Percentiles rank a stretch among this genome's conserved stretches.
phyloP scores from a whole-genome alignment of 2,329 filamentous ascomycete species.

The Drechslera avenae region DNA sequence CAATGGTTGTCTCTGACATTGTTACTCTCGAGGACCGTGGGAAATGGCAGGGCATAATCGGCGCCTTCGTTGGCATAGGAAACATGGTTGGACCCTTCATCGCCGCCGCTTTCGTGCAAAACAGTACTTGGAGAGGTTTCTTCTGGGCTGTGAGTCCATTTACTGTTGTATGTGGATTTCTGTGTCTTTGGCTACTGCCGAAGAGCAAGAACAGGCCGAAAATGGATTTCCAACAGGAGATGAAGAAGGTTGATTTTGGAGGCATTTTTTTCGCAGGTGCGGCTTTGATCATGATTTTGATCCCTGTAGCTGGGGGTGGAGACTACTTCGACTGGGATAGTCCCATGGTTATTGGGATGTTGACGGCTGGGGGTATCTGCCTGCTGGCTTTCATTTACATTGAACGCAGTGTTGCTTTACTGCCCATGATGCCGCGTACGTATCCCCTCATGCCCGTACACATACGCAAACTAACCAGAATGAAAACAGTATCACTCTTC shows the following conservation, averaged over 20 bases:
- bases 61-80: conserved; percentile 30
- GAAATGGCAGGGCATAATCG: conserved; percentile 45
- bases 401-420: conserved; percentile 60
- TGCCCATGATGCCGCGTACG: conserved; percentile 64
- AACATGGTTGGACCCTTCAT: conserved; percentile 34
- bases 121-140: conserved; percentile 26
- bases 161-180: conserved; percentile 12
- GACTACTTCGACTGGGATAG: conserved; percentile 63
- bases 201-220: conserved; percentile 56
- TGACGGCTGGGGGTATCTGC: conserved; percentile 56
- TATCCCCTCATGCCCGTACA: neutral
- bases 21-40: conserved; percentile 45
- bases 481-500: conserved; percentile 57
- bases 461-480: neutral
- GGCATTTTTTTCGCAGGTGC: conserved; percentile 61
- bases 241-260: conserved; percentile 62
- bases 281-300: conserved; percentile 64
- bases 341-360: conserved; percentile 64
- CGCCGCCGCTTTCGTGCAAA: conserved; percentile 28
- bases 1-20: conserved; percentile 48
- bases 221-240: conserved; percentile 52
- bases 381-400: conserved; percentile 58
- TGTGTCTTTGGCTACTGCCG: conserved; percentile 25
- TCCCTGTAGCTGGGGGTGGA: conserved; percentile 67
- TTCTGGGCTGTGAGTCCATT: conserved; percentile 31